Conservation (phyloP, 129 eudicot genomes). For the Chrysanthemum lavandulifolium region DNA sequence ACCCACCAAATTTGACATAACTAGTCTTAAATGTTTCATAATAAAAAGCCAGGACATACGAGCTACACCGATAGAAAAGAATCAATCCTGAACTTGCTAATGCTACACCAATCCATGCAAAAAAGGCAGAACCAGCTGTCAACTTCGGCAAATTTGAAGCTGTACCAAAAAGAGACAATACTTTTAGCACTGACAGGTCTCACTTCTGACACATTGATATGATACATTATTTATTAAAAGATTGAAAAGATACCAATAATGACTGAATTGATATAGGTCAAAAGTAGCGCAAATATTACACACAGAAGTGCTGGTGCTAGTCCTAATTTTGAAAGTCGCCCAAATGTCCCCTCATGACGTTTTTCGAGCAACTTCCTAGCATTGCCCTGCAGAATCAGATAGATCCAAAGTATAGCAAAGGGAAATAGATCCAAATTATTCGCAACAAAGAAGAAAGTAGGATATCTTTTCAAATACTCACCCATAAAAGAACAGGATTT, state of each 20-base stretch:
- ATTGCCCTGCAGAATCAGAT: slow-evolving; percentile 69
- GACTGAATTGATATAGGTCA: slow-evolving; percentile 73
- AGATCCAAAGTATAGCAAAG: background rate
- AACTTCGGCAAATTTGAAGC: slow-evolving; percentile 76
- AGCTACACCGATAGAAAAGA: slow-evolving; percentile 85
- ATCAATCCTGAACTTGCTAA: slow-evolving; percentile 71
- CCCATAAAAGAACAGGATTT: background rate
- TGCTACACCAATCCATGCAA: slow-evolving; percentile 90
- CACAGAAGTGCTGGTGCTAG: slow-evolving; percentile 88
- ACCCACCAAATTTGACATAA: background rate
- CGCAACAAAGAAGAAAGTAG: slow-evolving; percentile 2
- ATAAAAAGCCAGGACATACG: slow-evolving; percentile 43
- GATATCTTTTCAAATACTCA: background rate
- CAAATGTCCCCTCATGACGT: slow-evolving; percentile 71
- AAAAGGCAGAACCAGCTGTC: slow-evolving; percentile 75
- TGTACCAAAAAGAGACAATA: slow-evolving; percentile 33
- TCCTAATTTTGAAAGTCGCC: slow-evolving; percentile 81
- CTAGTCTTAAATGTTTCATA: background rate
- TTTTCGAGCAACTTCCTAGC: slow-evolving; percentile 77
- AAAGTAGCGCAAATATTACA: slow-evolving; percentile 70
- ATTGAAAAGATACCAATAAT: slow-evolving; percentile 56
- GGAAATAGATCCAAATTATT: background rate
- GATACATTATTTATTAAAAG: slow-evolving; percentile 9
- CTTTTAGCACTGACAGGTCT: slow-evolving; percentile 12
- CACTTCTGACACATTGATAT: slow-evolving; percentile 5